Evolutionary conservation across 768 basidiomycete genomes (phyloP), one percentile per base, ranked within the genome.

Genomic region (Phallus indusiatus): DNA sequence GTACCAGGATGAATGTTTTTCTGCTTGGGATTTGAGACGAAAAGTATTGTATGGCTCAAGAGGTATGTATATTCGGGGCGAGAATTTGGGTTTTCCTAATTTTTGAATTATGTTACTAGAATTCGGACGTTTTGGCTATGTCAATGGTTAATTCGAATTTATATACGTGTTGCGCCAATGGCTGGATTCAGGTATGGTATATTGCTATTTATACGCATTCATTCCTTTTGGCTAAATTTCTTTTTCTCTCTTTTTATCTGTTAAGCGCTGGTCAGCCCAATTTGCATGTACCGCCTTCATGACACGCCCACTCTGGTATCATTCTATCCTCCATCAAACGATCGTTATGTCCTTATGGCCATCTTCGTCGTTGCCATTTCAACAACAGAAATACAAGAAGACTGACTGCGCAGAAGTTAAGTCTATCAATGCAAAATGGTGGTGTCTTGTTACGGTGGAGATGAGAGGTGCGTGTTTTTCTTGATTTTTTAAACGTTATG

Each of bases 1-100:
- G 94, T 65, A n/a, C n/a, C 95, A 98, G 71, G 93, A 92, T 63
- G 95, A n/a, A 2, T 85, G 88, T 64, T 90, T 97, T 65, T 86
- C 88, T 62, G 95, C 95, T 5, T 82, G 90, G 72, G 94, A 97
- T 69, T 72, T 96, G 93, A 94, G 68, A 95, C 94, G 0, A 85
- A 83, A 63, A 91, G 92, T 0, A 75, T 90, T 37, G 84, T 58
- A 86, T 94, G 17, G 86, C 90, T 1, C 85, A 90, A 64, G 88
- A n/a, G n/a, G n/a, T n/a, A n/a, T n/a, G n/a, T n/a, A n/a, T 37
- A 42, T 4, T n/a, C n/a, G n/a, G n/a, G n/a, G n/a, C n/a, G n/a
- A n/a, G n/a, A n/a, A n/a, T n/a, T n/a, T n/a, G n/a, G n/a, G n/a
- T n/a, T n/a, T n/a, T n/a, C n/a, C n/a, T n/a, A n/a, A n/a, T n/a